A percentile compares a stretch with the other conserved stretches of the same genome.
Conservation (phyloP, 208 protist species). For the Balamuthia mandrillaris region DNA sequence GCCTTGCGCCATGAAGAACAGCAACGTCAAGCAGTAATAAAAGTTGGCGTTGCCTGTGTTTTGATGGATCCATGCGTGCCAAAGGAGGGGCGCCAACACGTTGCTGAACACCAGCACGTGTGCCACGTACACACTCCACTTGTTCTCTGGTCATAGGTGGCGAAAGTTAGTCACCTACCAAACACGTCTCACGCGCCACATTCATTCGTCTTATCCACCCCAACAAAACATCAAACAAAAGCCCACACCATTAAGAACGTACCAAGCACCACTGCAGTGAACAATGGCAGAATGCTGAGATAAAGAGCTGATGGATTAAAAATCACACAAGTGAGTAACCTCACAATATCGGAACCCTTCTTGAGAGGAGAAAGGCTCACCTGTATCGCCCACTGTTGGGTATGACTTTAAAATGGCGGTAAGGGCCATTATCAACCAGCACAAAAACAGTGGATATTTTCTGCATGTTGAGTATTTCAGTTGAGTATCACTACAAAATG, state of each 20-base stretch:
- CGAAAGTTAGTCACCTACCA: too few species aligned
- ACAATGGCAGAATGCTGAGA: too few species aligned
- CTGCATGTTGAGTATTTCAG: background rate
- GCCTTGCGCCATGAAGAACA: slow-evolving; percentile 35
- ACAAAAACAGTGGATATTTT: slow-evolving; percentile 20
- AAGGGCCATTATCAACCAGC: slow-evolving; percentile 33
- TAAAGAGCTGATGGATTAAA: too few species aligned
- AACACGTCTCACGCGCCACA: too few species aligned
- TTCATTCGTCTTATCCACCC: too few species aligned
- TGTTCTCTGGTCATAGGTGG: slow-evolving; percentile 38
- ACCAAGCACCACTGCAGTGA: too few species aligned
- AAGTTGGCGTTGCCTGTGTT: slow-evolving; percentile 39
- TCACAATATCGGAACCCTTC: too few species aligned
- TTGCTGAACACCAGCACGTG: slow-evolving; percentile 26
- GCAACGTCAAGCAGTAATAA: slow-evolving; percentile 36
- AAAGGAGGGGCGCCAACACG: slow-evolving; percentile 27
- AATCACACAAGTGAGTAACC: too few species aligned
- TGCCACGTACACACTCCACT: slow-evolving; percentile 20
- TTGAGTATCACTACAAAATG: background rate
- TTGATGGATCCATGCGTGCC: slow-evolving; percentile 38
- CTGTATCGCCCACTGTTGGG: too few species aligned
- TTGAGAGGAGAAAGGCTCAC: too few species aligned
- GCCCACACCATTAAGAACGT: too few species aligned
- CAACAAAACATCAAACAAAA: too few species aligned
- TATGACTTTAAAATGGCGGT: slow-evolving; percentile 36